A percentile compares a stretch with the other conserved stretches of the same genome.
These are phyloP conservation scores for Pseudocercospora fijiensis DNA, from an alignment of 2,329 filamentous ascomycete species.

Conservation along the genomic window DNA sequence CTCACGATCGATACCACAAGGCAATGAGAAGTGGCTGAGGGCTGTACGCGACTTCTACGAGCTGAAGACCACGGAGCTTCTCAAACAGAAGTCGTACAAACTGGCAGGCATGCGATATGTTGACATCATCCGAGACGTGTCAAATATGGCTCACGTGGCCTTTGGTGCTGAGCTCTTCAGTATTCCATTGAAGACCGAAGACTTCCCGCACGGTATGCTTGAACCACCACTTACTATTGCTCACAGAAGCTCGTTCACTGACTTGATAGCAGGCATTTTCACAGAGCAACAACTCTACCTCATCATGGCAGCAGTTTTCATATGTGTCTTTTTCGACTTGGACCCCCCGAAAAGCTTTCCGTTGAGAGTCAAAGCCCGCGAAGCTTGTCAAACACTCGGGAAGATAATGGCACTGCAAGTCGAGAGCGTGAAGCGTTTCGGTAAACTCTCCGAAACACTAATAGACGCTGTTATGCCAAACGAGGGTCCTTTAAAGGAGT, in stretches of 20 bases:
- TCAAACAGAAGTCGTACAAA: constrained; percentile 48
- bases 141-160: constrained; percentile 55
- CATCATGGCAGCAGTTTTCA: constrained; percentile 55
- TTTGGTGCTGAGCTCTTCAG: constrained; percentile 57
- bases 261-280: constrained; percentile 47
- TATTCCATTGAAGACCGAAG: constrained; percentile 55
- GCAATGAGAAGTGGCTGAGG: constrained; percentile 45
- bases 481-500: constrained; percentile 48
- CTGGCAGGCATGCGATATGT: constrained; percentile 48
- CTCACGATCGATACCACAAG: constrained; percentile 31
- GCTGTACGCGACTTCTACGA: constrained; percentile 52
- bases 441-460: constrained; percentile 42
- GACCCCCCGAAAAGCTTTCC: constrained; percentile 55
- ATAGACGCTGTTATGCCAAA: constrained; percentile 44
- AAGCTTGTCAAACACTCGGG: constrained; percentile 52
- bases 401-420: constrained; percentile 52
- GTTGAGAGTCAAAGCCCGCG: constrained; percentile 50
- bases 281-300: constrained; percentile 56
- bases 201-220: constrained; percentile 40
- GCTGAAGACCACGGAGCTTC: constrained; percentile 47
- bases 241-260: neutral
- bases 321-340: constrained; percentile 56
- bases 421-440: constrained; percentile 43
- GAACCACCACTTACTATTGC: neutral
- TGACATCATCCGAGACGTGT: constrained; percentile 52